Percentiles rank a stretch among this genome's conserved stretches.
phyloP scores from a whole-genome alignment of 805 yeast genomes.

The Blastobotrys parvus region DNA sequence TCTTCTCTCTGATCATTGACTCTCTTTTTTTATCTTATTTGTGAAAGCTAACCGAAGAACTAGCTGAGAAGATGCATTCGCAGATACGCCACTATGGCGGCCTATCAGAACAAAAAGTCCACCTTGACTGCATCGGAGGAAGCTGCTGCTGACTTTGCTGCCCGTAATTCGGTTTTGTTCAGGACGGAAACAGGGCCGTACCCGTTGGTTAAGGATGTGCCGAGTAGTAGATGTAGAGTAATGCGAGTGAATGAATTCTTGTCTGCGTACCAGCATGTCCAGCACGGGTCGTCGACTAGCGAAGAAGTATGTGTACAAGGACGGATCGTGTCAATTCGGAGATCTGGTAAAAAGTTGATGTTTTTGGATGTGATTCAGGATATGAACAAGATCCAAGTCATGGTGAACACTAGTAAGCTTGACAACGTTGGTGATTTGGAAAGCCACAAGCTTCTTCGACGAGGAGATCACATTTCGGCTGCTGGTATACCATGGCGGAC shows the following conservation, averaged over 20 bases:
- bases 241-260: conserved; percentile 10
- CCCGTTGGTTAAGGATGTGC: conserved; percentile 8
- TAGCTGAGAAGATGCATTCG: neutral
- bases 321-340: conserved; percentile 47
- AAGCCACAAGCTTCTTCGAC: conserved; percentile 38
- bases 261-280: conserved; percentile 1
- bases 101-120: conserved; percentile 1
- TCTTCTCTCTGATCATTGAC: neutral
- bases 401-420: conserved; percentile 46
- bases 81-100: neutral
- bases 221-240: neutral
- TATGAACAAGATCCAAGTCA: conserved; percentile 47
- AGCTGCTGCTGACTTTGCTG: conserved; percentile 11
- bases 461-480: conserved; percentile 66
- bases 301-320: conserved; percentile 33
- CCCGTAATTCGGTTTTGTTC: conserved; percentile 6
- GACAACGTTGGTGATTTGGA: conserved; percentile 26
- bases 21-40: neutral
- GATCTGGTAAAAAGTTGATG: conserved; percentile 58
- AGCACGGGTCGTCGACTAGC: neutral
- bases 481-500: conserved; percentile 70
- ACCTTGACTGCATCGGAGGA: conserved; percentile 1
- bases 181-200: conserved; percentile 4
- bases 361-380: conserved; percentile 68
- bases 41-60: neutral